phyloP scores from a whole-genome alignment of 2,329 filamentous ascomycete genomes.

The Exophiala mesophila region DNA sequence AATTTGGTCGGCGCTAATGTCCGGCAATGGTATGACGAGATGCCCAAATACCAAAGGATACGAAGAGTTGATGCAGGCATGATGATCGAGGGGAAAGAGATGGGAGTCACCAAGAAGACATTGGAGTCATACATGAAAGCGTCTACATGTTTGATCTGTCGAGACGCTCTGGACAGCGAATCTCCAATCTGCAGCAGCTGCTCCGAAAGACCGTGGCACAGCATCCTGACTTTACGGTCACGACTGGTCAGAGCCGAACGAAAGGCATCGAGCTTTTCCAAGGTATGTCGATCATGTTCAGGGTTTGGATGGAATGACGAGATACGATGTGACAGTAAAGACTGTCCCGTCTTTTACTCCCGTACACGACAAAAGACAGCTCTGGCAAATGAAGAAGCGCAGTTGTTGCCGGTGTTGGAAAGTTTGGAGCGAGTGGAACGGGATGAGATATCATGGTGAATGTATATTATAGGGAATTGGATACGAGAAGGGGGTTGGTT shows the following conservation, averaged over 20 bases:
- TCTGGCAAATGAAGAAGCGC: constrained; percentile 35
- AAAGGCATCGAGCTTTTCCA: constrained; percentile 59
- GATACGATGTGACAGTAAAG: constrained; percentile 81
- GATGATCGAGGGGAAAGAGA: constrained; percentile 28
- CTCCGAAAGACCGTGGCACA: constrained; percentile 43
- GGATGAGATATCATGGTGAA: constrained; percentile 35
- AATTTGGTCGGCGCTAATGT: constrained; percentile 93
- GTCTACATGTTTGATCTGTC: constrained; percentile 73
- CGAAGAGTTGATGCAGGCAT: constrained; percentile 52
- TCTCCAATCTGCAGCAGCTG: constrained; percentile 36
- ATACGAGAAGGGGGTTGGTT: too few species aligned
- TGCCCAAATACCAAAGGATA: constrained; percentile 83
- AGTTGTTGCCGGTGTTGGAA: constrained; percentile 35
- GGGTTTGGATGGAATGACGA: constrained; percentile 67
- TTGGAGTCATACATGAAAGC: constrained; percentile 92
- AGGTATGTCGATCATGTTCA: constrained; percentile 75
- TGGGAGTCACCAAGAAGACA: constrained; percentile 57
- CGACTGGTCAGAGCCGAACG: constrained; percentile 61
- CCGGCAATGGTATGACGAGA: constrained; percentile 87
- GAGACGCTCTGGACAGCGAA: constrained; percentile 50
- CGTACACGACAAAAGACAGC: constrained; percentile 35
- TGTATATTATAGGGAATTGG: not conserved
- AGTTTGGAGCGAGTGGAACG: constrained; percentile 34
- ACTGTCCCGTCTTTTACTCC: constrained; percentile 85
- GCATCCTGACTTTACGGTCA: constrained; percentile 60